Conservation (phyloP, 2,329 filamentous ascomycete genomes). For the Aspergillus clavatus region DNA sequence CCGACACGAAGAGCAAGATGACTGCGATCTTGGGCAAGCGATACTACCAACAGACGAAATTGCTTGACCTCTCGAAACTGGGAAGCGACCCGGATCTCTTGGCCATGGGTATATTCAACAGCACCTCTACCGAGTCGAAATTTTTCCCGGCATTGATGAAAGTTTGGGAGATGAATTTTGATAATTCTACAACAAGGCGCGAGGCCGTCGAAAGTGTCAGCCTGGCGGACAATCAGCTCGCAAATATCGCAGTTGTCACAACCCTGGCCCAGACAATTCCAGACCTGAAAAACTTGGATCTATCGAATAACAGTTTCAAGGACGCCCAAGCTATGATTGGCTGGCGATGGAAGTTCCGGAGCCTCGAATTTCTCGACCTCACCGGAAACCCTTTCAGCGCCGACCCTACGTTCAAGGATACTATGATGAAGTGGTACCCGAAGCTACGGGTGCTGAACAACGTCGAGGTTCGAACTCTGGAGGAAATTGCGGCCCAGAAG, state of each 20-base stretch:
- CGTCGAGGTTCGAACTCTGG: slow-evolving; percentile 65
- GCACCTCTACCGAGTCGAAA: slow-evolving; percentile 68
- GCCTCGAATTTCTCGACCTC: slow-evolving; percentile 76
- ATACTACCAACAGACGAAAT: slow-evolving; percentile 66
- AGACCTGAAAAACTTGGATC: slow-evolving; percentile 79
- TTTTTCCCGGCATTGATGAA: slow-evolving; percentile 90
- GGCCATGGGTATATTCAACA: slow-evolving; percentile 70
- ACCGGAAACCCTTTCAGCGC: slow-evolving; percentile 68
- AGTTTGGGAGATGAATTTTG: slow-evolving; percentile 74
- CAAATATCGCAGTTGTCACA: slow-evolving; percentile 67
- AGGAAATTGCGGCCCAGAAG: slow-evolving; percentile 59
- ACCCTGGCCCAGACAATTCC: slow-evolving; percentile 74
- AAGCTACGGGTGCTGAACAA: slow-evolving; percentile 73
- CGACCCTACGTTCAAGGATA: slow-evolving; percentile 58
- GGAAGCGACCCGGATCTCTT: slow-evolving; percentile 67
- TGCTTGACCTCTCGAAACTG: slow-evolving; percentile 78
- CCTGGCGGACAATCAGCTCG: slow-evolving; percentile 73
- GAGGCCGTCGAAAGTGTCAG: slow-evolving; percentile 78
- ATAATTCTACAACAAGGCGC: slow-evolving; percentile 64
- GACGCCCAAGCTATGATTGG: slow-evolving; percentile 62
- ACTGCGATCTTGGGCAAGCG: slow-evolving; percentile 66
- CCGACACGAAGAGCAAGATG: slow-evolving; percentile 64
- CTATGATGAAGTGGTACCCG: slow-evolving; percentile 77
- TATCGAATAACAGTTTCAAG: slow-evolving; percentile 76
- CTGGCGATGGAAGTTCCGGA: slow-evolving; percentile 75